These are phyloP conservation scores for Taphrina betulina DNA, from an alignment of 1,139 yeast genomes.

Conservation along the genomic window DNA sequence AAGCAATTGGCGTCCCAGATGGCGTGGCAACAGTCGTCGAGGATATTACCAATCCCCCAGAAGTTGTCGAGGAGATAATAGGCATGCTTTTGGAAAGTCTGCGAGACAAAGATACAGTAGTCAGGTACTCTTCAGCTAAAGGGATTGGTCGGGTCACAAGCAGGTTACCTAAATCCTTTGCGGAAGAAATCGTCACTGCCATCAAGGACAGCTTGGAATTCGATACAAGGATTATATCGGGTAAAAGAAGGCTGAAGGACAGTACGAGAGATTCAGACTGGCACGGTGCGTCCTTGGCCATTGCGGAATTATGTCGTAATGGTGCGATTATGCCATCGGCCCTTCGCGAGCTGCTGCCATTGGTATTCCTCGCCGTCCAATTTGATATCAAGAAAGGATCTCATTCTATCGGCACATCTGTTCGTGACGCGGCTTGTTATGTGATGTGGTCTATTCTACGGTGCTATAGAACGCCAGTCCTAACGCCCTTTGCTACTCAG, in stretches of 20 bases:
- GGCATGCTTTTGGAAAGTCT: constrained; percentile 44
- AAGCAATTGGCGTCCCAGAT: not conserved
- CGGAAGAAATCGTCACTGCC: constrained; percentile 44
- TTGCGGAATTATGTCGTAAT: constrained; percentile 51
- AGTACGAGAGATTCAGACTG: constrained; percentile 45
- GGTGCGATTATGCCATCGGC: constrained; percentile 39
- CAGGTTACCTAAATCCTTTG: constrained; percentile 42
- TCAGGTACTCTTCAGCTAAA: constrained; percentile 52
- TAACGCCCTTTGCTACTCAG: constrained; percentile 40
- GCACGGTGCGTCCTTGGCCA: constrained; percentile 51
- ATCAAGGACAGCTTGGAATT: constrained; percentile 43
- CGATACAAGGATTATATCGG: constrained; percentile 35
- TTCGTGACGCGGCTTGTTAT: constrained; percentile 83
- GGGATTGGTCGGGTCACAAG: constrained; percentile 49
- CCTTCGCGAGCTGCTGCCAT: constrained; percentile 30
- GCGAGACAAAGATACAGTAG: constrained; percentile 47
- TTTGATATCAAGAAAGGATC: constrained; percentile 57
- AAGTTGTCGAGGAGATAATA: constrained; percentile 49
- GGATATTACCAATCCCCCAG: constrained; percentile 35
- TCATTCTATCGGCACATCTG: constrained; percentile 59
- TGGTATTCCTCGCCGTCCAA: constrained; percentile 50
- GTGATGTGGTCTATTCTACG: constrained; percentile 65
- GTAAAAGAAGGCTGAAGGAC: constrained; percentile 23
- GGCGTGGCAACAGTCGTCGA: not conserved
- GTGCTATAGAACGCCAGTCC: constrained; percentile 44